A percentile compares a stretch with the other conserved stretches of the same genome.
phyloP scores from a whole-genome alignment of 2,329 filamentous ascomycete species.

The Tolypocladium tundrense region DNA sequence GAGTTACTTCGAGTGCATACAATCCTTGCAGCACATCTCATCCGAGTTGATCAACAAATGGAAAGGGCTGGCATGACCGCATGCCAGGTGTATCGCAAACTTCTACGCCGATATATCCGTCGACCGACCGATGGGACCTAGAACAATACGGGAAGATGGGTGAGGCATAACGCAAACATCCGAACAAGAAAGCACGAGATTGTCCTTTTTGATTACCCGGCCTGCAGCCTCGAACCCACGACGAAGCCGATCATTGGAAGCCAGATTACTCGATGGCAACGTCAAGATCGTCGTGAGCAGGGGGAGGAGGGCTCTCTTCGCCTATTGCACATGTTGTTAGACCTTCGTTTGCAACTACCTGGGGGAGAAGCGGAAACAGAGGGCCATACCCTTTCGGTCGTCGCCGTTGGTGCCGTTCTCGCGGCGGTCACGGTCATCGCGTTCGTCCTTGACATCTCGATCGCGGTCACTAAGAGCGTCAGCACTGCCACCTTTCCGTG shows the following conservation, averaged over 20 bases:
- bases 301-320: slow-evolving; percentile 64
- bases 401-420: slow-evolving; percentile 76
- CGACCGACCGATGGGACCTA: slow-evolving; percentile 11
- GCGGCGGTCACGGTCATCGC: slow-evolving; percentile 62
- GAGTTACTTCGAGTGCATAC: slow-evolving; percentile 4
- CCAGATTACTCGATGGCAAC: slow-evolving; percentile 60
- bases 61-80: neutral
- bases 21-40: slow-evolving; percentile 1
- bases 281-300: slow-evolving; percentile 88
- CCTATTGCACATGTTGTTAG: slow-evolving; percentile 1
- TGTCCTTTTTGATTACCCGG: slow-evolving; percentile 7
- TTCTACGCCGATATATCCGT: slow-evolving; percentile 13
- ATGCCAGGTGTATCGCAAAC: slow-evolving; percentile 2
- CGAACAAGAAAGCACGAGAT: slow-evolving; percentile 12
- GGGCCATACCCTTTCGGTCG: slow-evolving; percentile 69
- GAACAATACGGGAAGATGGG: slow-evolving; percentile 8
- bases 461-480: slow-evolving; percentile 37
- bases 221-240: slow-evolving; percentile 6
- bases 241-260: neutral
- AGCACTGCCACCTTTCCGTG: slow-evolving; percentile 10
- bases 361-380: neutral
- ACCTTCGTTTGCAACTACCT: neutral
- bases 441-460: slow-evolving; percentile 51
- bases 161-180: slow-evolving; percentile 2
- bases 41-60: slow-evolving; percentile 1